Evolutionary conservation across 345 rosid species (phyloP), one percentile per base, ranked within the genome.

Genomic region (Adansonia digitata): DNA sequence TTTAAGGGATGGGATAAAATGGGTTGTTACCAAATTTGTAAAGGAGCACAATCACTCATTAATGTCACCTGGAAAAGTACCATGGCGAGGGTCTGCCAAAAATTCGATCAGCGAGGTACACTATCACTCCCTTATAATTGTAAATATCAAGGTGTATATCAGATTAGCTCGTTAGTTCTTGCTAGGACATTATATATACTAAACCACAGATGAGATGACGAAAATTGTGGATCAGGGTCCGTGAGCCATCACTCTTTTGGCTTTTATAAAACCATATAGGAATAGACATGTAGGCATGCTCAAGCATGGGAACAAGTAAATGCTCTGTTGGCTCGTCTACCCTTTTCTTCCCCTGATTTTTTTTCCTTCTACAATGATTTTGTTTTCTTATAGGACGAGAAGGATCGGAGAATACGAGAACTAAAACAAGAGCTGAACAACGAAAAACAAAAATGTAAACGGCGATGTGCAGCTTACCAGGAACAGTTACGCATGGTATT

Each of bases 61-160:
- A 64, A 81, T 81, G 83, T 77, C 82, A 42, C 86, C 86, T 7
- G 73, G 82, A 56, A 77, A 81, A 77, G 86, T 85, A 40, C 89
- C 87, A 1, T 86, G 85, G 87, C 82, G 87, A 72, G 89, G 84
- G 39, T 72, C 85, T 48, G 75, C 77, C 18, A 86, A 84, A 73
- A 40, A 20, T 61, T 48, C 75, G 77, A 72, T 80, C 27, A 80
- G 72, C 66, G 89, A 86, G 87, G 89, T 80, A 75, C 57, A 63
- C 37, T 49, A 4, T 51, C 48, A 35, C 35, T 56, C 60, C 48
- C 26, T 51, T 53, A 34, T 56, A 48, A n/a, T 57, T 15, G 56
- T 53, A 29, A 57, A 45, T 39, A 20, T 57, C 20, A 24, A 18
- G 29, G 62, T 29, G 34, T 22, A 39, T 6, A 26, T 39, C 46